A percentile compares a stretch with the other conserved stretches of the same genome.
phyloP scores from a whole-genome alignment of 2,329 filamentous ascomycete species.

The Clonostachys byssicola region DNA sequence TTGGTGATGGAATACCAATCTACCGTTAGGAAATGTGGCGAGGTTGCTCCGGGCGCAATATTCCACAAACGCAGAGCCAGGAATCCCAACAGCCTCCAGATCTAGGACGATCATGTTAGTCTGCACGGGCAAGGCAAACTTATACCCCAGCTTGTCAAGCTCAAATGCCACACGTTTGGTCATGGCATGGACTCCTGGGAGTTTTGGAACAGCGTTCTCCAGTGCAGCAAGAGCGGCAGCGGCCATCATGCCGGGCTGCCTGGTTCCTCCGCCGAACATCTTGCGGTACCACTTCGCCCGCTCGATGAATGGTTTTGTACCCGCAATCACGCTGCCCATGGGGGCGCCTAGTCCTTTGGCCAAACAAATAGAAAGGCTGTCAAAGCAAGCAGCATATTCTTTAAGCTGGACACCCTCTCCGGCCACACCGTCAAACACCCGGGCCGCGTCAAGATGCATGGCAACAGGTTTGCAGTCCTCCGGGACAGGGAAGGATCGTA shows the following conservation, averaged over 20 bases:
- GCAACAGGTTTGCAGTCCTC: conserved; percentile 45
- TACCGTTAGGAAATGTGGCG: background rate
- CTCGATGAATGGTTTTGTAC: conserved; percentile 25
- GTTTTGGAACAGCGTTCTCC: conserved; percentile 13
- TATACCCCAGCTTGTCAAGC: conserved; percentile 10
- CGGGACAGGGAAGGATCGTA: conserved; percentile 31
- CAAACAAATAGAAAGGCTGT: conserved; percentile 72
- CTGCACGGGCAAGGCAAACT: conserved; percentile 14
- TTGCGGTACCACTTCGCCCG: conserved; percentile 47
- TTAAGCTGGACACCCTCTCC: conserved; percentile 59
- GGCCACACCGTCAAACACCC: conserved; percentile 71
- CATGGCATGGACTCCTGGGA: conserved; percentile 11
- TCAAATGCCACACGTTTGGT: conserved; percentile 8
- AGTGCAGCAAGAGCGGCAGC: conserved; percentile 65
- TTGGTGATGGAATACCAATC: conserved; percentile 2
- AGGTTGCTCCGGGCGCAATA: conserved; percentile 1
- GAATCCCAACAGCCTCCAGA: conserved; percentile 4
- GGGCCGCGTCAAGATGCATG: conserved; percentile 71
- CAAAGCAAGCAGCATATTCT: conserved; percentile 63
- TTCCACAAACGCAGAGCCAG: background rate
- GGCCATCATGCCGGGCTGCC: conserved; percentile 67
- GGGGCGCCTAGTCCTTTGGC: conserved; percentile 76
- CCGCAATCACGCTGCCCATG: conserved; percentile 68
- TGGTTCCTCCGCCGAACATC: conserved; percentile 65
- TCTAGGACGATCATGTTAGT: conserved; percentile 18